Evolutionary conservation across 768 basidiomycete genomes (phyloP), one percentile per base, ranked within the genome.

Genomic region (Tricholoma terreum): DNA sequence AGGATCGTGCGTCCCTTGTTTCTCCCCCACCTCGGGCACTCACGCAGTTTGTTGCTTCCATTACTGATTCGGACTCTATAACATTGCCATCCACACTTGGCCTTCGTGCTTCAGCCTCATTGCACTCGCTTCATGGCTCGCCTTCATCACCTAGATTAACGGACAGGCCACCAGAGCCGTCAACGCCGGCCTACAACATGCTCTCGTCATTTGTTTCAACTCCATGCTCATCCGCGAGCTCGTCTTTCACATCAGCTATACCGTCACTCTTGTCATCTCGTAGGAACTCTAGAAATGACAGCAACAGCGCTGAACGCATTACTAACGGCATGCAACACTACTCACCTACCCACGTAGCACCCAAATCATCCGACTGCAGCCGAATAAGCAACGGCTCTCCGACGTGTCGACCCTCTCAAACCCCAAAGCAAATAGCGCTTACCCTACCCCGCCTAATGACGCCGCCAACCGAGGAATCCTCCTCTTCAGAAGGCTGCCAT

Each of bases 21-120:
- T 73, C 89, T 0, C 87, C 84, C 24, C 79, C 90, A 8, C 89
- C 90, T 1, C 80, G 89, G 36, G 88, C 90, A 2, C 65, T 92
- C 35, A 91, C 90, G 1, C 85, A 89, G 68, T 90, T 85, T 63
- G 77, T 88, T 35, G 85, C 80, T 52, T 82, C 85, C 9, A 74
- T 77, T 3, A 71, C 80, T 24, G 81, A 84, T 62, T 73, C 79
- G 12, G 73, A 77, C n/a, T 62, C 73, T 7, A 83, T 92, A 48
- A 63, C 75, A 10, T 70, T 92, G 1, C 90, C 90, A 6, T 84
- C 87, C 6, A 92, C 90, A 0, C 74, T 90, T 38, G 90, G 90
- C 19, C 64, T 88, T 2, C 82, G 86, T 45, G 69, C 74, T 4
- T 60, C 74, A 15, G 60, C 73, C 11, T 73, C 73, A 7, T 43